These are phyloP conservation scores for Marasmius sp. DNA, from an alignment of 1,284 basidiomycete species.

Conservation along the genomic window DNA sequence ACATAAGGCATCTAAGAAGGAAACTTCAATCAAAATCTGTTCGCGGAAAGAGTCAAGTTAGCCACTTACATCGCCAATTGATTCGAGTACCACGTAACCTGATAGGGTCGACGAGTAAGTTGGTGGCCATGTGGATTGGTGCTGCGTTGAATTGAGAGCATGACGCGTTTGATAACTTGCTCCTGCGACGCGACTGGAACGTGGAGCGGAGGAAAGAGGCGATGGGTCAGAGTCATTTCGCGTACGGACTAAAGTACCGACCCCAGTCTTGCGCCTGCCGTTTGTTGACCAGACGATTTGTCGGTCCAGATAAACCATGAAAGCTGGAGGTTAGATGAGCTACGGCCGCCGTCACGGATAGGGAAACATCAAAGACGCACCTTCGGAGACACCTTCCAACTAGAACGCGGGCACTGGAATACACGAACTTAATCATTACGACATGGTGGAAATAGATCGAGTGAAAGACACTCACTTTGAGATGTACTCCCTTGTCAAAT, in stretches of 20 bases:
- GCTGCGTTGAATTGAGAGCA: slow-evolving; percentile 47
- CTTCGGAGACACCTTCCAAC: slow-evolving; percentile 65
- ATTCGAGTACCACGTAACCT: slow-evolving; percentile 69
- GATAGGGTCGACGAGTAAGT: slow-evolving; percentile 64
- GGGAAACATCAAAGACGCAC: slow-evolving; percentile 38
- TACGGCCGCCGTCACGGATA: slow-evolving; percentile 19
- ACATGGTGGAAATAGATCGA: slow-evolving; percentile 9
- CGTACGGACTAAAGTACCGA: slow-evolving; percentile 36
- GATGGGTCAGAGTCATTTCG: slow-evolving; percentile 1
- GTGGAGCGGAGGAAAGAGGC: slow-evolving; percentile 8
- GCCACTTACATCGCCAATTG: slow-evolving; percentile 54
- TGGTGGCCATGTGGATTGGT: slow-evolving; percentile 47
- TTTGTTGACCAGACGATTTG: slow-evolving; percentile 55
- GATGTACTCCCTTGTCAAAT: slow-evolving; percentile 69
- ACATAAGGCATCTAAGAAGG: slow-evolving; percentile 52
- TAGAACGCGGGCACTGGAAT: slow-evolving; percentile 60
- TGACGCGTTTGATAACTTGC: slow-evolving; percentile 56
- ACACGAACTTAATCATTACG: slow-evolving; percentile 8
- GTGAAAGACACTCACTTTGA: slow-evolving; percentile 58
- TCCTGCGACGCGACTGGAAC: slow-evolving; percentile 60
- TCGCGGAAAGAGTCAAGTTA: slow-evolving; percentile 14
- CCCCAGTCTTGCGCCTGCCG: slow-evolving; percentile 75
- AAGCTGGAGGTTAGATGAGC: slow-evolving; percentile 32
- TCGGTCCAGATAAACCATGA: slow-evolving; percentile 36
- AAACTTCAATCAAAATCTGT: not conserved